Evolutionary conservation across 164 flowering plant genomes (phyloP).

Genomic region (Vitis cinerea): DNA sequence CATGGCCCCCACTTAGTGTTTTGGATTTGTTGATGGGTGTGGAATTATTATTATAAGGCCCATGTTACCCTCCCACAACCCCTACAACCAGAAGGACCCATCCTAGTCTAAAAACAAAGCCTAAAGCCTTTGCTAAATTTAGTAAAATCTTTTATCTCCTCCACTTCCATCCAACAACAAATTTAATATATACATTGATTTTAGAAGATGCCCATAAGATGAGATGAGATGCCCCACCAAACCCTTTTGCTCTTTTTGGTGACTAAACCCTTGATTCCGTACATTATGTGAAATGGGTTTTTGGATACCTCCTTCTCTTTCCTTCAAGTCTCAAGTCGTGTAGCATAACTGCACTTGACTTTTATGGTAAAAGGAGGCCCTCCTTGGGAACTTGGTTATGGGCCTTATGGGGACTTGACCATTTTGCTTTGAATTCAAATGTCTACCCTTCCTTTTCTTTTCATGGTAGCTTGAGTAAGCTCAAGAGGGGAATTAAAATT

Average conservation of each 20-base stretch:
- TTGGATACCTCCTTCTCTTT: too few relatives aligned
- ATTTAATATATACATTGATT: neutral
- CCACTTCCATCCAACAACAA: neutral
- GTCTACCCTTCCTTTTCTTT: too few relatives aligned
- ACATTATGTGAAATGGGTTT: too few relatives aligned
- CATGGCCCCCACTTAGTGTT: slow-evolving; percentile 14
- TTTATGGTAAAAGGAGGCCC: too few relatives aligned
- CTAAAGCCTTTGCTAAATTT: slow-evolving; percentile 5
- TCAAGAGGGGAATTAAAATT: too few relatives aligned
- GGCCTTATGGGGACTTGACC: too few relatives aligned
- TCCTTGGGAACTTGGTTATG: too few relatives aligned
- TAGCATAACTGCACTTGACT: too few relatives aligned
- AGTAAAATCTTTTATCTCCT: slow-evolving; percentile 13
- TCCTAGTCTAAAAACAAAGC: neutral
- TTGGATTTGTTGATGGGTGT: neutral
- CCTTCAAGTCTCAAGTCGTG: too few relatives aligned
- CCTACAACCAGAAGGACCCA: slow-evolving; percentile 3
- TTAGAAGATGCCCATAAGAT: neutral
- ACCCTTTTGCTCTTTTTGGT: neutral
- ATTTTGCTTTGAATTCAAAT: too few relatives aligned
- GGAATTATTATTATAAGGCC: slow-evolving; percentile 12
- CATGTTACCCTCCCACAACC: slow-evolving; percentile 1
- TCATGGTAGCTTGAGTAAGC: too few relatives aligned
- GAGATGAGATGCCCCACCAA: slow-evolving; percentile 1
- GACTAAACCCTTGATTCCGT: neutral